Evolutionary conservation across 2,329 filamentous ascomycete genomes (phyloP), one percentile per base, ranked within the genome.

Genomic region (Phyllosticta citriasiana): DNA sequence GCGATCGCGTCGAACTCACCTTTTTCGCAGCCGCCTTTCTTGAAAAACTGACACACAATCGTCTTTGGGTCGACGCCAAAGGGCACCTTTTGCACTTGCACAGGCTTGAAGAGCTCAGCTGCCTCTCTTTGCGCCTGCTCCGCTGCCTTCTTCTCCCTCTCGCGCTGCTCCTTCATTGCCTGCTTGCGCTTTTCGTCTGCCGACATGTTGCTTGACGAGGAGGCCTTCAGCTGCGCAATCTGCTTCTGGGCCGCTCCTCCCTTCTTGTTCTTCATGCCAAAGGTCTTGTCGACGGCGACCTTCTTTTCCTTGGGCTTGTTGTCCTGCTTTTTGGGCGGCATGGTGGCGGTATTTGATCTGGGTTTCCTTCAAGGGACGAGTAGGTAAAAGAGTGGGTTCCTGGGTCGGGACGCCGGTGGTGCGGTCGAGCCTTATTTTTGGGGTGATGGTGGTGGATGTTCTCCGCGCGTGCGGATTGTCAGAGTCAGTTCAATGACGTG

Each of bases 181-280:
- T 82, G 82, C 72, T 86, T 96, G 69, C 82, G 83, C 81, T 97
- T 97, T 74, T 94, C 88, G 62, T 97, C 93, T 24, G 90, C 84
- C n/a, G 82, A 88, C 64, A 91, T 90, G 68, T 88, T 86, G 61
- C 83, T 82, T 67, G 88, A 85, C 58, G 86, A 83, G 69, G 91
- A 88, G 55, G 86, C 83, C 67, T 86, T 79, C 74, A 99, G 84
- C 70, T 91, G 89, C 63, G 89, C 87, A 72, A 99, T 97, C 68
- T 92, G 85, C 77, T 87, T 96, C 78, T 97, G 90, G 60, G 91
- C 93, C 58, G 85, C 87, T 62, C 85, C 88, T 67, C 94, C 94
- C 82, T 97, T 99, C 81, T 99, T 99, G 74, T 99, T 99, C 80
- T 99, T 99, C 94, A 99, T 97, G 69, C 94, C 94, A 82, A 99